Conservation (phyloP, 176 grass and related monocot genomes). For the Aechmea fasciata region DNA sequence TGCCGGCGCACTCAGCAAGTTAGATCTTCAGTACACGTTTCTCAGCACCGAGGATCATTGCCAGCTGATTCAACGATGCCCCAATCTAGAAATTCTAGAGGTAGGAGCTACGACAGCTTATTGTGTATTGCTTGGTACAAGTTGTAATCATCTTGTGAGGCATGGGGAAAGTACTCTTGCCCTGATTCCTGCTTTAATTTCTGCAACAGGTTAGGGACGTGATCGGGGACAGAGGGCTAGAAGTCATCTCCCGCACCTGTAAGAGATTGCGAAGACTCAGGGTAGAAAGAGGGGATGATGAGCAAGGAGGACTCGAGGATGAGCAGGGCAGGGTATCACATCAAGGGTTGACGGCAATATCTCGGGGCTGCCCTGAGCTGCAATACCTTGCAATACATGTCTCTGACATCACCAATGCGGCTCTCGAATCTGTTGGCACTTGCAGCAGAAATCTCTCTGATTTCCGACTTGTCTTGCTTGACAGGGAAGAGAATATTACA, state of each 20-base stretch:
- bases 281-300: constrained; percentile 89
- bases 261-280: constrained; percentile 84
- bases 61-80: constrained; percentile 79
- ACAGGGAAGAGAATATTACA: constrained; percentile 54
- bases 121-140: constrained; percentile 6
- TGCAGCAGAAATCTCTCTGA: constrained; percentile 72
- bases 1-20: constrained; percentile 55
- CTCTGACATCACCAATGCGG: constrained; percentile 93
- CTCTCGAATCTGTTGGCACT: constrained; percentile 64
- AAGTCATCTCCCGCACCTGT: constrained; percentile 82
- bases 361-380: constrained; percentile 62
- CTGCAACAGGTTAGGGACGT: constrained; percentile 73
- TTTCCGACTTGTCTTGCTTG: constrained; percentile 92
- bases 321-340: constrained; percentile 77
- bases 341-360: constrained; percentile 54
- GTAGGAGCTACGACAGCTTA: constrained; percentile 29
- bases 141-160: neutral
- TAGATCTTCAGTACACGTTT: constrained; percentile 82
- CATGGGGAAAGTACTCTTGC: neutral
- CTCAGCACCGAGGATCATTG: constrained; percentile 88
- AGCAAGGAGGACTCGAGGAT: constrained; percentile 70
- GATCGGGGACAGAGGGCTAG: constrained; percentile 73
- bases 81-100: constrained; percentile 82
- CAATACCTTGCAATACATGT: constrained; percentile 78
- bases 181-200: neutral